Base-by-base conservation (phyloP, 1,284 basidiomycete species). In the Bondarzewia mesenterica region DNA sequence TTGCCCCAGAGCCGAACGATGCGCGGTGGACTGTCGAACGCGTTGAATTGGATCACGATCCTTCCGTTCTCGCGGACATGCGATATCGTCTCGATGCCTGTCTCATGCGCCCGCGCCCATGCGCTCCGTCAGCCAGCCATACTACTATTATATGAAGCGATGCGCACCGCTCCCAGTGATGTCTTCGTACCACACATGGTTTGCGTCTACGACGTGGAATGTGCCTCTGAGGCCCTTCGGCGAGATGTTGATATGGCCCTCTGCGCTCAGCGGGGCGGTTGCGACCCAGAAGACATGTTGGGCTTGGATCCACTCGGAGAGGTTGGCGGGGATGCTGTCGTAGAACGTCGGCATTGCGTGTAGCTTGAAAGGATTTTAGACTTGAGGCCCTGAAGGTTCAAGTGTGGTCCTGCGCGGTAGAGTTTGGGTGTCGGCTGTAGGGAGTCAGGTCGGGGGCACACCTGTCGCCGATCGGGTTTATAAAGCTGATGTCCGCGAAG, bases 251-350 rank as follows among this genome's bases (percentile, higher is more conserved):
- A 81, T 62, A 47, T 79, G 78, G 2, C 75, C 78, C 2, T 65
- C 62, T 3, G 52, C 56, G n/a, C 58, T 64, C 2, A 80, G 64
- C 8, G 79, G 78, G 2, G 78, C 75, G 0, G 75, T 73, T 0
- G 77, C 77, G 7, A 80, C 77, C 63, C 70, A 80, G 60, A 80
- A 80, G 50, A 77, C 59, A 21, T 74, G 60, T 57, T 80, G 78
- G 52, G 69, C 62, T 45, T 63, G 53, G 49, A 77, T 71, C 78
- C 76, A 80, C 47, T 67, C 59, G 43, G 74, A 55, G 44, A 73
- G 54, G 45, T 63, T 59, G 3, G 65, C 58, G 0, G 77, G 76
- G 38, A 78, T 77, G 7, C 65, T 62, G 50, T 76, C 69, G 57
- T 64, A 75, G 56, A 69, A 71, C 43, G 73, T 61, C 44, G 62